Evolutionary conservation across 2,329 filamentous ascomycete species (phyloP), one percentile per base, ranked within the genome.

Genomic region (Aspergillus latus): DNA sequence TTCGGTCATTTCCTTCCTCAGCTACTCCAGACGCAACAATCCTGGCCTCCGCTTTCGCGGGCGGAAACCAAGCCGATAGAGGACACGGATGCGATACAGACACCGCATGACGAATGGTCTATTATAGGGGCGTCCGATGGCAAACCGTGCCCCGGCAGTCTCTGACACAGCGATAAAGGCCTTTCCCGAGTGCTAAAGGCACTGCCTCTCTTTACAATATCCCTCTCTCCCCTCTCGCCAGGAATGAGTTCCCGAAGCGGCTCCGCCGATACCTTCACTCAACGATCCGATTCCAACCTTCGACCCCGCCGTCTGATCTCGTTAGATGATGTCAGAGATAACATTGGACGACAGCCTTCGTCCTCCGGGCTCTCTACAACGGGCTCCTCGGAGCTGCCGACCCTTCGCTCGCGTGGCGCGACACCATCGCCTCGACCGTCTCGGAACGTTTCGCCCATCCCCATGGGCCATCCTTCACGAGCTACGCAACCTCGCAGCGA

Each of bases 221-320:
- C 59, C 51, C 48, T 59, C 51, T 7, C 44, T 49, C 53, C 52
- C 42, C 59, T 46, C 56, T 60, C 65, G 59, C 62, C 61, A 71
- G 74, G 72, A 70, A 76, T 76, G 74, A 76, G 67, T 74, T 72
- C 71, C 63, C 69, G 71, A 64, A 70, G 64, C 60, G 68, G 69
- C 62, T 62, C 68, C 58, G 62, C 63, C 67, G 70, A 75, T 67
- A 63, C 66, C 64, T 64, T 70, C 58, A 65, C 60, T 54, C 68
- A 59, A 43, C 64, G 65, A 57, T 69, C 71, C 30, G 66, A 65
- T 60, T 75, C 74, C 26, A 73, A 74, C 36, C 65, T 79, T 52
- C 74, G 76, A 61, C 73, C 76, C 55, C 76, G 74, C 55, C 74
- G 76, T 42, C 63, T 78, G 51, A 72, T 78, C 54, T 77, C 76